phyloP scores from a whole-genome alignment of 495 filamentous ascomycete species.

The Annulohypoxylon moriforme region DNA sequence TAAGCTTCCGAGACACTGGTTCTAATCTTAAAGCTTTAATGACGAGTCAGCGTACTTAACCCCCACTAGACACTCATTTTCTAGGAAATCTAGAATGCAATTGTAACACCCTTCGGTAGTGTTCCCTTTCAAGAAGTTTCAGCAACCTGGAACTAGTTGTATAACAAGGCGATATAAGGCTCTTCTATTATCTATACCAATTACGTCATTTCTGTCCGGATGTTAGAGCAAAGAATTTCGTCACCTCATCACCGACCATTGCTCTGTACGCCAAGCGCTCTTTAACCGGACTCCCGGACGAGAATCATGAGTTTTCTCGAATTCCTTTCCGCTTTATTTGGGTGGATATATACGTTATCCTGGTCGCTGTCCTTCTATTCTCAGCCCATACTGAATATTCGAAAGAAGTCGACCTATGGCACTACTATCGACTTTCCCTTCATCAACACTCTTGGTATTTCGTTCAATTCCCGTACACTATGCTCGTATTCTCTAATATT shows the following conservation, averaged over 20 bases:
- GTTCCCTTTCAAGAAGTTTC: neutral
- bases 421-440: slow-evolving; percentile 87
- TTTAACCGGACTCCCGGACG: slow-evolving; percentile 30
- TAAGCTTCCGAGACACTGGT: neutral
- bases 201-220: slow-evolving; percentile 4
- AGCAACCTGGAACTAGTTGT: neutral
- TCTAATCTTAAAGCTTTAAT: neutral
- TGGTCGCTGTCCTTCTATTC: slow-evolving; percentile 96
- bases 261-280: slow-evolving; percentile 13
- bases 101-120: neutral
- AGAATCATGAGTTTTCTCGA: slow-evolving; percentile 49
- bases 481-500: slow-evolving; percentile 35
- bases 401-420: slow-evolving; percentile 78
- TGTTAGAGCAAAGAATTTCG: neutral
- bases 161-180: neutral
- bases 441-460: slow-evolving; percentile 79
- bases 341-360: slow-evolving; percentile 72
- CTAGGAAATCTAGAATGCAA: neutral
- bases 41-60: neutral
- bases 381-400: slow-evolving; percentile 81
- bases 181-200: neutral
- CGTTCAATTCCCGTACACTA: slow-evolving; percentile 49
- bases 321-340: slow-evolving; percentile 64
- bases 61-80: neutral
- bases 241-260: neutral